These are phyloP conservation scores for Saccharomycopsis schoenii DNA, from an alignment of 805 yeast species.

Conservation along the genomic window DNA sequence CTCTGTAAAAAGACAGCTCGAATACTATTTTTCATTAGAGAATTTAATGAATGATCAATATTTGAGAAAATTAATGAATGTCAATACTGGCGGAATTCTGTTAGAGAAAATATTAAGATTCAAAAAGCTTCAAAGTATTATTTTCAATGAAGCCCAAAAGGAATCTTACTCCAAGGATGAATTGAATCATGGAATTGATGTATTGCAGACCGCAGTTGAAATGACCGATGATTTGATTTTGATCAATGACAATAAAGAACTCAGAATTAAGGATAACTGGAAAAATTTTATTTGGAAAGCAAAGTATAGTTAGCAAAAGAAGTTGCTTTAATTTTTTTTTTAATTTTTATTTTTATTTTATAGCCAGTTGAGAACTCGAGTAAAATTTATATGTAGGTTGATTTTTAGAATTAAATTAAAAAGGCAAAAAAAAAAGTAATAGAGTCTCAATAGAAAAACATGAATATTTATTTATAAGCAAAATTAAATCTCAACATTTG, in stretches of 20 bases:
- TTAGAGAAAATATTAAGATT: constrained; percentile 54
- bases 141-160: constrained; percentile 38
- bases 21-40: constrained; percentile 83
- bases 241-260: constrained; percentile 38
- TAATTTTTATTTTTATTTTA: neutral
- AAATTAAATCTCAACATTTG: neutral
- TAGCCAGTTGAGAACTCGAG: neutral
- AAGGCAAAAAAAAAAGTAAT: neutral
- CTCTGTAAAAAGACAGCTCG: constrained; percentile 50
- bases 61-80: constrained; percentile 73
- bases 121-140: constrained; percentile 60
- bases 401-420: neutral
- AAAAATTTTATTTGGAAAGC: constrained; percentile 25
- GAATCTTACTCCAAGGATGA: constrained; percentile 43
- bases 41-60: constrained; percentile 79
- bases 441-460: neutral
- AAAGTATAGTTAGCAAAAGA: neutral
- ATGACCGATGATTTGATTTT: constrained; percentile 30
- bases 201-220: constrained; percentile 27
- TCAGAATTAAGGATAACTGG: constrained; percentile 51
- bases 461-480: neutral
- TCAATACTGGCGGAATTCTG: constrained; percentile 58
- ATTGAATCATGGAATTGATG: constrained; percentile 29
- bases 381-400: neutral
- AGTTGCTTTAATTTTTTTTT: neutral